Conservation (phyloP, 805 yeast species). For the Torulaspora maleeae region DNA sequence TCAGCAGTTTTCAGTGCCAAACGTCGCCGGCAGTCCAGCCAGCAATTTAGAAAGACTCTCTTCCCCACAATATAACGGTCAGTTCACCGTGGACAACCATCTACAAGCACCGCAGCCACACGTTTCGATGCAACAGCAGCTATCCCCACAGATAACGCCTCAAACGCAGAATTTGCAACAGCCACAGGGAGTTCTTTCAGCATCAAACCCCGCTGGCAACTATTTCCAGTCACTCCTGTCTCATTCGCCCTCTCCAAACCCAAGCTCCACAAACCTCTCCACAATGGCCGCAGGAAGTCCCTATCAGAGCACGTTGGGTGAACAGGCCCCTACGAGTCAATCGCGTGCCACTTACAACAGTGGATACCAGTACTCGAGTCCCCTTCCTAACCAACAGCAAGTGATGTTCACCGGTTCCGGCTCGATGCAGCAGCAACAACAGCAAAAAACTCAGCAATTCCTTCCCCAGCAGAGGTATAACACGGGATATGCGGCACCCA, state of each 20-base stretch:
- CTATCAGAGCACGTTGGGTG: constrained; percentile 4
- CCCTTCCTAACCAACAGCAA: constrained; percentile 18
- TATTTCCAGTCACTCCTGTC: constrained; percentile 32
- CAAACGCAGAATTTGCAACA: constrained; percentile 11
- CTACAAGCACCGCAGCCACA: constrained; percentile 28
- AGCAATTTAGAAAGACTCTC: constrained; percentile 9
- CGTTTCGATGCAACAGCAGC: constrained; percentile 12
- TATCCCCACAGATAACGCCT: constrained; percentile 12
- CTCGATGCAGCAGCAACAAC: constrained; percentile 25
- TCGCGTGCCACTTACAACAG: constrained; percentile 11
- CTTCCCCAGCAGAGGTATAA: constrained; percentile 8
- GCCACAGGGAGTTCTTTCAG: constrained; percentile 23
- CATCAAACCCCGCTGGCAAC: constrained; percentile 23
- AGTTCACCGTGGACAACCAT: constrained; percentile 16
- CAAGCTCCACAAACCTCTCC: constrained; percentile 17
- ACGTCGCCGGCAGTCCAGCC: constrained; percentile 5
- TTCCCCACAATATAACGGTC: constrained; percentile 20
- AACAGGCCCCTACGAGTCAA: constrained; percentile 8
- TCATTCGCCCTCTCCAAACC: constrained; percentile 28
- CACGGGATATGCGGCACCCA: not conserved
- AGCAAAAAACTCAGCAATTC: constrained; percentile 25
- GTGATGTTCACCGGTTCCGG: constrained; percentile 11
- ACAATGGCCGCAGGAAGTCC: constrained; percentile 4
- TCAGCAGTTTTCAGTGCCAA: constrained; percentile 2
- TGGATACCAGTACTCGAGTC: constrained; percentile 20